These are phyloP conservation scores for Yamadazyma sp. DNA, from an alignment of 1,139 yeast species.

Conservation along the genomic window DNA sequence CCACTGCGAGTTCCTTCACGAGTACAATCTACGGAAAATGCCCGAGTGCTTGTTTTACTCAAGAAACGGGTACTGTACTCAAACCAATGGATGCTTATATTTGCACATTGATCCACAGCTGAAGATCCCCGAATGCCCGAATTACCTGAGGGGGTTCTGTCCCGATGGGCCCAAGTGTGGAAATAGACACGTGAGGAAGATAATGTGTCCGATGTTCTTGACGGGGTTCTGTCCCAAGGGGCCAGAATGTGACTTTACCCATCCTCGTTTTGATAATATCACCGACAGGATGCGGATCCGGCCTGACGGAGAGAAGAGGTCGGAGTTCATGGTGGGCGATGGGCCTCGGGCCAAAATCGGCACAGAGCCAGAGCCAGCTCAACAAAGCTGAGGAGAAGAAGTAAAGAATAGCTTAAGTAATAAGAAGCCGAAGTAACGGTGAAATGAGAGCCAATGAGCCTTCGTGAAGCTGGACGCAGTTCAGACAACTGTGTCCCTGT, in stretches of 20 bases:
- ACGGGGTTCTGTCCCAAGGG: conserved; percentile 93
- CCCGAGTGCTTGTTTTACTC: conserved; percentile 92
- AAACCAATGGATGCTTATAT: conserved; percentile 91
- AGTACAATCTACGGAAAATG: conserved; percentile 90
- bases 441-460: too few species aligned
- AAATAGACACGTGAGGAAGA: conserved; percentile 76
- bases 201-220: conserved; percentile 77
- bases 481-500: conserved; percentile 1
- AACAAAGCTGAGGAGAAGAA: too few species aligned
- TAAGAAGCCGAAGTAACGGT: too few species aligned
- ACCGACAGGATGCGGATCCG: conserved; percentile 50
- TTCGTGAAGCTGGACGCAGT: too few species aligned
- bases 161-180: conserved; percentile 88
- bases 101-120: conserved; percentile 88
- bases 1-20: conserved; percentile 94
- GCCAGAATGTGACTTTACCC: conserved; percentile 56
- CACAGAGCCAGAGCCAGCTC: not conserved
- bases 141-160: conserved; percentile 87
- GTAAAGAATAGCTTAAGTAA: too few species aligned
- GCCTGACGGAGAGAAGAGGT: conserved; percentile 34
- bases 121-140: conserved; percentile 83
- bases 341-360: not conserved
- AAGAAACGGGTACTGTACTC: conserved; percentile 90
- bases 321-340: not conserved
- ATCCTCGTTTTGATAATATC: conserved; percentile 56